These are phyloP conservation scores for Leishmania tropica DNA, from an alignment of 208 protist species.

Conservation along the genomic window DNA sequence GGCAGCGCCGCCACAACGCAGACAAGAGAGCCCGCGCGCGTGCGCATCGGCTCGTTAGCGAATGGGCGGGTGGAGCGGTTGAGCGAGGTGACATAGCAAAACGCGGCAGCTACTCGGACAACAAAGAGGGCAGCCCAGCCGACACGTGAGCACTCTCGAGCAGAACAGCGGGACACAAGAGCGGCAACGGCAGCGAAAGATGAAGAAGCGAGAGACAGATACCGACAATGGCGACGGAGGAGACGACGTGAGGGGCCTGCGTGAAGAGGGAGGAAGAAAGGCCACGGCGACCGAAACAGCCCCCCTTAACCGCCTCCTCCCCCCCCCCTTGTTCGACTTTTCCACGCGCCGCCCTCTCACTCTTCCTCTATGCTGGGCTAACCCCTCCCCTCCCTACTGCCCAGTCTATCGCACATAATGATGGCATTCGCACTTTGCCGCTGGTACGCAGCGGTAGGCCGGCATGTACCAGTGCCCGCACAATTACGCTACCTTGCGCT, in stretches of 20 bases:
- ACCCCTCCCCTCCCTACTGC: neutral
- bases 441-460: neutral
- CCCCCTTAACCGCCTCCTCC: neutral
- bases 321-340: neutral
- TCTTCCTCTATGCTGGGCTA: neutral
- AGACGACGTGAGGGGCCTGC: neutral
- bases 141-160: neutral
- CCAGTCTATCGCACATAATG: neutral
- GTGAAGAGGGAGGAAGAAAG: neutral
- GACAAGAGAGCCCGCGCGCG: neutral
- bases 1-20: neutral
- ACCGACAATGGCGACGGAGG: neutral
- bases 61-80: too few relatives aligned
- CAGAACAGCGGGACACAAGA: neutral
- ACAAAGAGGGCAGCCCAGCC: neutral
- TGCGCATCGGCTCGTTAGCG: neutral
- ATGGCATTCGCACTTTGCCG: neutral
- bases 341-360: neutral
- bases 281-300: neutral
- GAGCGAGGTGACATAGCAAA: too few relatives aligned
- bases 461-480: neutral
- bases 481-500: conserved; percentile 10
- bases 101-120: too few relatives aligned
- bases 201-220: too few relatives aligned
- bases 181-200: neutral